Evolutionary conservation across 148 eudicot species (phyloP).

Genomic region (Linanthus parryae): DNA sequence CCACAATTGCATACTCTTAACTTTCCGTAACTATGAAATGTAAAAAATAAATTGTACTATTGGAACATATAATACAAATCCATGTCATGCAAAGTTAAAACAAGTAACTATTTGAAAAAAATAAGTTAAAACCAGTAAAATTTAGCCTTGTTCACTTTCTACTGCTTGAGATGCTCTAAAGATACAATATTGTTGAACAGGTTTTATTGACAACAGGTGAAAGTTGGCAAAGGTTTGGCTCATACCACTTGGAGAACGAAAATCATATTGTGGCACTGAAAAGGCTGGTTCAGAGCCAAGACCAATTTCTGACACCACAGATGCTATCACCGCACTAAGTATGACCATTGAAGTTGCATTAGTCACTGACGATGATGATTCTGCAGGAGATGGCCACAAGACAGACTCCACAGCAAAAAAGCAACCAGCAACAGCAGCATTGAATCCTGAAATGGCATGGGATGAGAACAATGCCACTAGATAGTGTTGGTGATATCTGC

Average conservation of each 20-base stretch:
- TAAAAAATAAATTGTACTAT: too few species aligned
- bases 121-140: too few species aligned
- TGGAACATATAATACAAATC: too few species aligned
- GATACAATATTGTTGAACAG: too few species aligned
- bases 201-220: not conserved
- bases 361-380: conserved; percentile 64
- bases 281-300: conserved; percentile 93
- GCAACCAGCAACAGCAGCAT: conserved; percentile 97
- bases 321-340: conserved; percentile 89
- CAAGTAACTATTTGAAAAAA: too few species aligned
- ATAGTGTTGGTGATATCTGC: not conserved
- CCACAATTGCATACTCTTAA: too few species aligned
- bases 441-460: conserved; percentile 61
- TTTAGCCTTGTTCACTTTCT: too few species aligned
- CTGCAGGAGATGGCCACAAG: conserved; percentile 77
- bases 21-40: too few species aligned
- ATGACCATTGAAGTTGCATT: conserved; percentile 96
- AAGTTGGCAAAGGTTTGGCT: not conserved
- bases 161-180: too few species aligned
- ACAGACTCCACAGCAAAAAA: conserved; percentile 94
- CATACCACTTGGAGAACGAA: conserved; percentile 81
- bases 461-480: conserved; percentile 8
- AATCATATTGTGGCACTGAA: conserved; percentile 80
- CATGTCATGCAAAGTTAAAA: too few species aligned
- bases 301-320: conserved; percentile 86